Conservation (phyloP, 768 basidiomycete genomes). For the Ramaria sp. region DNA sequence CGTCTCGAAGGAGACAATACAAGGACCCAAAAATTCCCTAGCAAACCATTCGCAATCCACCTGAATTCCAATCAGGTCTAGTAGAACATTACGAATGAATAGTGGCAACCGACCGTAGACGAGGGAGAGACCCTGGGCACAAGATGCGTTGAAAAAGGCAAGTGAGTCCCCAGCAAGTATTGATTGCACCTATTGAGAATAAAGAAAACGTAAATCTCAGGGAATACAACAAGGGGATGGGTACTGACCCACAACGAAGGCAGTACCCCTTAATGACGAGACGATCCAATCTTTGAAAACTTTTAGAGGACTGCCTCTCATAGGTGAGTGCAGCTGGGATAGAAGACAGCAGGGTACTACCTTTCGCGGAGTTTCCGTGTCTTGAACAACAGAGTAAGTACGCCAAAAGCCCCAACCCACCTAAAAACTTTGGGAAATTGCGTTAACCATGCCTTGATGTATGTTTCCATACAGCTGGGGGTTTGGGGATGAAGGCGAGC, state of each 20-base stretch:
- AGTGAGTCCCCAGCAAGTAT: conserved; percentile 2
- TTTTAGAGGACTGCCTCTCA: background rate
- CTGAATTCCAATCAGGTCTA: background rate
- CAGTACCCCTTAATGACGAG: background rate
- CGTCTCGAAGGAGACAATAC: background rate
- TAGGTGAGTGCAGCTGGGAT: background rate
- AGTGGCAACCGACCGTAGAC: background rate
- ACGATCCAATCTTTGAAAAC: background rate
- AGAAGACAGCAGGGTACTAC: background rate
- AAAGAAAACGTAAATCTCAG: background rate
- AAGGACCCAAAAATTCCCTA: conserved; percentile 1
- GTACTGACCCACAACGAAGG: conserved; percentile 1
- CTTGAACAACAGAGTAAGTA: background rate
- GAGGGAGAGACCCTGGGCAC: background rate
- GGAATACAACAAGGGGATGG: too few species aligned
- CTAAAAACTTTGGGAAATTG: background rate
- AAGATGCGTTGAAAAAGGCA: background rate
- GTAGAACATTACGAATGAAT: background rate
- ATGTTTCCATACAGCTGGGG: background rate
- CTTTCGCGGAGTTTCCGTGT: background rate
- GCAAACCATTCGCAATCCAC: background rate
- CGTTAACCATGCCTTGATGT: background rate
- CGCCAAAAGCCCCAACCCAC: background rate
- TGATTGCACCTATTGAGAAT: background rate
- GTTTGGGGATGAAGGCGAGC: conserved; percentile 1